A percentile compares a stretch with the other conserved stretches of the same genome.
These are phyloP conservation scores for Fusarium heterosporum DNA, from an alignment of 2,329 filamentous ascomycete genomes.

Conservation along the genomic window DNA sequence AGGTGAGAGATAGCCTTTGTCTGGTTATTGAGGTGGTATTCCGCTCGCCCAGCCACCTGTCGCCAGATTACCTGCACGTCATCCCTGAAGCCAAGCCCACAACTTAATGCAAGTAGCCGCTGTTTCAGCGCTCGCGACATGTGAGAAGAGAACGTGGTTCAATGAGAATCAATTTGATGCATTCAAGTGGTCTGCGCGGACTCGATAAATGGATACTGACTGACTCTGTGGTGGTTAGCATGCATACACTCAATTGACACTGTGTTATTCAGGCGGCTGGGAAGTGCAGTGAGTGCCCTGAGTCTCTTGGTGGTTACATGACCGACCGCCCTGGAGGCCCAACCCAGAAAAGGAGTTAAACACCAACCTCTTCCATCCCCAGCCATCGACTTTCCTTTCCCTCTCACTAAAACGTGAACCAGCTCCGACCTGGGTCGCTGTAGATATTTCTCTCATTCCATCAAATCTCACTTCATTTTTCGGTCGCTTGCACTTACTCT, in stretches of 20 bases:
- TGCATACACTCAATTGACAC: not conserved
- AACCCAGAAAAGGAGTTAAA: slow-evolving; percentile 6
- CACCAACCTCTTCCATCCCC: slow-evolving; percentile 38
- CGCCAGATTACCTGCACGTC: slow-evolving; percentile 9
- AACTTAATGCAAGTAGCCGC: slow-evolving; percentile 5
- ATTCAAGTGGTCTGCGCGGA: not conserved
- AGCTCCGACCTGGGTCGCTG: slow-evolving; percentile 2
- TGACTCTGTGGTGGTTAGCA: slow-evolving; percentile 3
- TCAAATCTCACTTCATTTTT: not conserved
- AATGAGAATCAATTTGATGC: not conserved
- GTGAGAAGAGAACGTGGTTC: slow-evolving; percentile 5
- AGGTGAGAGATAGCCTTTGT: not conserved
- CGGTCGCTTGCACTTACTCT: not conserved
- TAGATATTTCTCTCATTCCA: slow-evolving; percentile 11
- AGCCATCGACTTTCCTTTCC: slow-evolving; percentile 31
- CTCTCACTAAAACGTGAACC: slow-evolving; percentile 29
- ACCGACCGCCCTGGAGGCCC: not conserved
- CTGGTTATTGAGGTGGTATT: not conserved
- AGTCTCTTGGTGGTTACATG: not conserved
- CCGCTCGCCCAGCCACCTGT: slow-evolving; percentile 5
- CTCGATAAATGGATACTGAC: not conserved
- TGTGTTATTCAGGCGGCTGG: slow-evolving; percentile 20
- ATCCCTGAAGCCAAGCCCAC: not conserved
- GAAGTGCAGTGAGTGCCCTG: slow-evolving; percentile 5
- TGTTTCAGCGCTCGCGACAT: slow-evolving; percentile 5